Percentiles rank a stretch among this genome's conserved stretches.
phyloP scores from a whole-genome alignment of 2,329 filamentous ascomycete genomes.

The Myrmaecium sp. region DNA sequence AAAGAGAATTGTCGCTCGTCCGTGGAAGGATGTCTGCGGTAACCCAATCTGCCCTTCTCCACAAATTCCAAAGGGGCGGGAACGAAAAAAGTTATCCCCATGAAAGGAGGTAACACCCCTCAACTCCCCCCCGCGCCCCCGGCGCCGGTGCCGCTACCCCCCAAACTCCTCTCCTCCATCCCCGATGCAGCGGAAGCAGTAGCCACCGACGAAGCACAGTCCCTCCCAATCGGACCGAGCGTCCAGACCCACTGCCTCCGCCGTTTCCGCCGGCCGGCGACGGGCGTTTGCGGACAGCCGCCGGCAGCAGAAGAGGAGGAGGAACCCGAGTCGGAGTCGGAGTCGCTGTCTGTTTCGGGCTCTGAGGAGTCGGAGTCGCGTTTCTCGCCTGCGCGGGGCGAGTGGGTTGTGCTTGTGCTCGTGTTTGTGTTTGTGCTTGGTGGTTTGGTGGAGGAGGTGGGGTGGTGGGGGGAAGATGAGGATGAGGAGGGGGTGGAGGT shows the following conservation, averaged over 20 bases:
- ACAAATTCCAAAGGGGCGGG: too few species aligned
- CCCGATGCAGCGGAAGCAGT: too few species aligned
- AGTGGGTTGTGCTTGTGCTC: slow-evolving; percentile 1
- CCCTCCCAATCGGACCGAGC: slow-evolving; percentile 30
- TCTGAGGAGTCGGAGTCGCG: slow-evolving; percentile 24
- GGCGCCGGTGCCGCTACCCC: too few species aligned
- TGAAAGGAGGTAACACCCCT: too few species aligned
- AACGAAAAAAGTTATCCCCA: too few species aligned
- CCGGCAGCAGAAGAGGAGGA: too few species aligned
- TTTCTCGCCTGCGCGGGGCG: slow-evolving; percentile 21
- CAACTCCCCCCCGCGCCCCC: too few species aligned
- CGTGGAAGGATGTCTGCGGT: too few species aligned
- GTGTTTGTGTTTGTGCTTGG: slow-evolving; percentile 1
- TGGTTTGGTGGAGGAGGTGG: slow-evolving; percentile 3
- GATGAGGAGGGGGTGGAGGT: slow-evolving; percentile 7
- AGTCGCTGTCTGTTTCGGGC: slow-evolving; percentile 30
- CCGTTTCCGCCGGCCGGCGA: slow-evolving; percentile 35
- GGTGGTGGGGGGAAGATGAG: not conserved
- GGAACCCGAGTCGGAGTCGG: slow-evolving; percentile 23
- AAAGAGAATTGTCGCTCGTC: too few species aligned
- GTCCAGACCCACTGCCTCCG: slow-evolving; percentile 42
- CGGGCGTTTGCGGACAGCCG: slow-evolving; percentile 34
- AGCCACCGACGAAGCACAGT: too few species aligned
- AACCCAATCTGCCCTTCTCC: too few species aligned
- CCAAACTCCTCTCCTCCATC: too few species aligned